Conservation (phyloP, 139 green algal genomes). For the Deuterostichococcus epilithicus region DNA sequence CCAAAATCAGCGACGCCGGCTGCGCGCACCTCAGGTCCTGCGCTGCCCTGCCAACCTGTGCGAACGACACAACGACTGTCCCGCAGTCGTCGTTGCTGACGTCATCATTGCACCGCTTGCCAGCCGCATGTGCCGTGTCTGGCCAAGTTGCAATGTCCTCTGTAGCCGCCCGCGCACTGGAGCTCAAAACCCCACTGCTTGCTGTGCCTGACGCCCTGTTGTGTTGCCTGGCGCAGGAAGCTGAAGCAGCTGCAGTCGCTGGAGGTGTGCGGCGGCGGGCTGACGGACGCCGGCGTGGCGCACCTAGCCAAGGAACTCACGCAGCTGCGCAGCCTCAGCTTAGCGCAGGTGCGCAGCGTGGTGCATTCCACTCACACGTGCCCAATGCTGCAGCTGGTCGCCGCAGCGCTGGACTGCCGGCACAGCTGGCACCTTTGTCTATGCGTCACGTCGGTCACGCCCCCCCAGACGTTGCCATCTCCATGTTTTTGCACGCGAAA, state of each 20-base stretch:
- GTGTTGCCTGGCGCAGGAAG: too few relatives aligned
- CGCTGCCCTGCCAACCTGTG: too few relatives aligned
- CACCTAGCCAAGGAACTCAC: constrained; percentile 9
- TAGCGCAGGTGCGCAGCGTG: constrained; percentile 4
- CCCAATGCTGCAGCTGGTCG: not conserved
- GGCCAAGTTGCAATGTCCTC: too few relatives aligned
- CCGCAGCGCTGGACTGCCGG: constrained; percentile 1
- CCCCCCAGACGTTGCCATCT: constrained; percentile 21
- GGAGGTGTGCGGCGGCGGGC: constrained; percentile 28
- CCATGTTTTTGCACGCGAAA: constrained; percentile 26
- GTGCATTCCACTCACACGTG: not conserved
- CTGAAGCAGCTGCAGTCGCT: constrained; percentile 20
- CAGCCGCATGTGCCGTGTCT: too few relatives aligned
- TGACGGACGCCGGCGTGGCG: constrained; percentile 26
- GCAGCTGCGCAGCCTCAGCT: constrained; percentile 15
- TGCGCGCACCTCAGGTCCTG: constrained; percentile 38
- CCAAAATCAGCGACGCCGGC: constrained; percentile 32
- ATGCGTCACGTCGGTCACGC: constrained; percentile 11
- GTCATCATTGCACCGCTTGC: not conserved
- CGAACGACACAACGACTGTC: too few relatives aligned
- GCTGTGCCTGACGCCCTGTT: too few relatives aligned
- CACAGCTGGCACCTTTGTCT: constrained; percentile 12
- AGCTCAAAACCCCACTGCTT: not conserved
- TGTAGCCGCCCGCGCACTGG: too few relatives aligned
- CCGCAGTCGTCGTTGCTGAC: too few relatives aligned